These are phyloP conservation scores for Ceratocystis ficicola DNA, from an alignment of 2,329 filamentous ascomycete genomes.

Conservation along the genomic window DNA sequence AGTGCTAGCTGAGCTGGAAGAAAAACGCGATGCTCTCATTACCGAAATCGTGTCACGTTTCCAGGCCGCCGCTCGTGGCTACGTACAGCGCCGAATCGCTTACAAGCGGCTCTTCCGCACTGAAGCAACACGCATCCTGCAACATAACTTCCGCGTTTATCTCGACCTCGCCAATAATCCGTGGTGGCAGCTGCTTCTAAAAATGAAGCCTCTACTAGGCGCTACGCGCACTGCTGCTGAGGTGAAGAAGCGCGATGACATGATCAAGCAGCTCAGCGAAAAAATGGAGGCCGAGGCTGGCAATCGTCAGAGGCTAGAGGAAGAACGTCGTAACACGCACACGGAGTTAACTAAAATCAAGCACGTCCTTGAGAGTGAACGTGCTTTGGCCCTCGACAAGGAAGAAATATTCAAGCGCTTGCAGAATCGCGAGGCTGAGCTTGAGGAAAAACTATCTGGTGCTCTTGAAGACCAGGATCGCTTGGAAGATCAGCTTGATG, in stretches of 20 bases:
- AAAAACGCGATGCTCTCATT: slow-evolving; percentile 84
- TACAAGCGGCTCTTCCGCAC: slow-evolving; percentile 90
- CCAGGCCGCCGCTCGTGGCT: slow-evolving; percentile 83
- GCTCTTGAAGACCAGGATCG: slow-evolving; percentile 90
- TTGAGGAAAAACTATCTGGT: slow-evolving; percentile 83
- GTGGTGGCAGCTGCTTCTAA: slow-evolving; percentile 92
- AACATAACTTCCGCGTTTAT: slow-evolving; percentile 87
- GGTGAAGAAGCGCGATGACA: slow-evolving; percentile 87
- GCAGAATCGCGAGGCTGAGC: slow-evolving; percentile 77
- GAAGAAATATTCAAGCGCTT: slow-evolving; percentile 98
- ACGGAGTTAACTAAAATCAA: slow-evolving; percentile 80
- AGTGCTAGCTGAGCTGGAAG: slow-evolving; percentile 90
- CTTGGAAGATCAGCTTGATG: slow-evolving; percentile 85
- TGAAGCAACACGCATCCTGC: slow-evolving; percentile 88
- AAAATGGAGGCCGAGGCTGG: slow-evolving; percentile 67
- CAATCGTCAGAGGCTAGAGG: slow-evolving; percentile 70
- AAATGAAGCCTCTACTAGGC: slow-evolving; percentile 90
- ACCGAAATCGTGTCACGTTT: slow-evolving; percentile 88
- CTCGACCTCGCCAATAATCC: slow-evolving; percentile 80
- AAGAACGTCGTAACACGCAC: slow-evolving; percentile 78
- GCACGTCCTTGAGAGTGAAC: slow-evolving; percentile 88
- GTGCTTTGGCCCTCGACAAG: slow-evolving; percentile 90
- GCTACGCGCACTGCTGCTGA: slow-evolving; percentile 84
- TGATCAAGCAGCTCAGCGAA: slow-evolving; percentile 74
- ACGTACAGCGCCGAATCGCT: slow-evolving; percentile 72